Evolutionary conservation across 148 eudicot genomes (phyloP), one percentile per base, ranked within the genome.

Genomic region (Camellia sinensis): DNA sequence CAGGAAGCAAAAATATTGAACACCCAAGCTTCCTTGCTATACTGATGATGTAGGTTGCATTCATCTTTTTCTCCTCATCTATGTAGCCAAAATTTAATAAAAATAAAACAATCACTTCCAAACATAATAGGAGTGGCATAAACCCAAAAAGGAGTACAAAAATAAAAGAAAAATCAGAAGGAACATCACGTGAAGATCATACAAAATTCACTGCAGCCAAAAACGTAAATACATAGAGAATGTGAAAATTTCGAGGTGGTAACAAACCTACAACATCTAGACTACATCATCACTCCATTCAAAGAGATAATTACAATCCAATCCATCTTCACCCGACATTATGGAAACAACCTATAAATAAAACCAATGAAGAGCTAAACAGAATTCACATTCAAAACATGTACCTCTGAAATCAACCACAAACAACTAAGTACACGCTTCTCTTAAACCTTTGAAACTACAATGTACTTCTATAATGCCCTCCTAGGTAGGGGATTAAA

Each of bases 61-160:
- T 97, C 99, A 94, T 97, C 89, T 87, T 92, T 90, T 97, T 97
- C 92, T 94, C 95, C 81, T 93, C 99, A 75, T 92, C 99, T 96
- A 78, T 72, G 83, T 44, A 61, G 52, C 46, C 71, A 67, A 19
- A 71, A 37, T 12, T 15, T 48, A 2, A 66, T 7, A 60, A 63
- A 17, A 48, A 5, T 17, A 57, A 72, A 41, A 77, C 52, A 61
- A n/a, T 44, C 57, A 59, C 10, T 77, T n/a, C 41, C 45, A 15
- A 45, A 29, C 41, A n/a, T 50, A 13, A 13, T 67, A 29, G 9
- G 5, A 43, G 57, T 15, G 43, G 17, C 14, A 43, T 46, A 13
- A 67, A 45, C 22, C 37, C 29, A 2, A 2, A 41, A 18, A 44
- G 56, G n/a, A 62, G 52, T 48, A 7, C 5, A 29, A 29, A 29